phyloP scores from a whole-genome alignment of 192 early-diverging fungal species.

The Coemansia furcata region DNA sequence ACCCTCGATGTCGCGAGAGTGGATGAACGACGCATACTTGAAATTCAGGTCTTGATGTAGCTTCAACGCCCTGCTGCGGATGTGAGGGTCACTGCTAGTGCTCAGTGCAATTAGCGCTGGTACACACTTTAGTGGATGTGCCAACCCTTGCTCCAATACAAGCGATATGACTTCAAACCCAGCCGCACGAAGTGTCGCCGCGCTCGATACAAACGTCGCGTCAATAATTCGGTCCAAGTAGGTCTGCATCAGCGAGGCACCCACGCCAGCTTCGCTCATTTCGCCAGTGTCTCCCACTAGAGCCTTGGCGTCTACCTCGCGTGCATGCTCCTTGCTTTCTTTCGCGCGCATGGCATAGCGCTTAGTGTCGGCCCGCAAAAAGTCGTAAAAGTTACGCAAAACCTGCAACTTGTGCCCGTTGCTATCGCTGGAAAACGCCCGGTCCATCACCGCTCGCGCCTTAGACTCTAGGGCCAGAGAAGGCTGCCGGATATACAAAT shows the following conservation, averaged over 20 bases:
- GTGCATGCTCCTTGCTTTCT: slow-evolving; percentile 28
- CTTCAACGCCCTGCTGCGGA: slow-evolving; percentile 69
- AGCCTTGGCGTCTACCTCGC: slow-evolving; percentile 66
- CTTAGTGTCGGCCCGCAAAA: slow-evolving; percentile 63
- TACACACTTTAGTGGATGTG: slow-evolving; percentile 89
- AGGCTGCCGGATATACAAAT: slow-evolving; percentile 72
- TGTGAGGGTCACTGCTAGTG: slow-evolving; percentile 59
- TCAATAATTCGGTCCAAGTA: slow-evolving; percentile 75
- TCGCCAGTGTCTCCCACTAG: slow-evolving; percentile 81
- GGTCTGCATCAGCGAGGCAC: slow-evolving; percentile 84
- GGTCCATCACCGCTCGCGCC: slow-evolving; percentile 65
- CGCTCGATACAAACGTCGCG: slow-evolving; percentile 60
- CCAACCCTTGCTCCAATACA: slow-evolving; percentile 88
- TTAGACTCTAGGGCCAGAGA: slow-evolving; percentile 57
- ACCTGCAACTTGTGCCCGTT: slow-evolving; percentile 62
- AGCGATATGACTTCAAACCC: slow-evolving; percentile 80
- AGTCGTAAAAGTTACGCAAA: slow-evolving; percentile 70
- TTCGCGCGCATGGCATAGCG: slow-evolving; percentile 54
- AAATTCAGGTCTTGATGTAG: slow-evolving; percentile 73
- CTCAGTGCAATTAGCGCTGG: slow-evolving; percentile 85
- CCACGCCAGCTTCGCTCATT: slow-evolving; percentile 83
- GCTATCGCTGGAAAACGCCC: slow-evolving; percentile 54
- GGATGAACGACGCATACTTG: slow-evolving; percentile 88
- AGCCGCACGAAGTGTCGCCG: slow-evolving; percentile 58
- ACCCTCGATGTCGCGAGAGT: slow-evolving; percentile 76